Percentiles rank a stretch among this genome's conserved stretches.
phyloP scores from a whole-genome alignment of 2,329 filamentous ascomycete species.

The Cadophora sp. region DNA sequence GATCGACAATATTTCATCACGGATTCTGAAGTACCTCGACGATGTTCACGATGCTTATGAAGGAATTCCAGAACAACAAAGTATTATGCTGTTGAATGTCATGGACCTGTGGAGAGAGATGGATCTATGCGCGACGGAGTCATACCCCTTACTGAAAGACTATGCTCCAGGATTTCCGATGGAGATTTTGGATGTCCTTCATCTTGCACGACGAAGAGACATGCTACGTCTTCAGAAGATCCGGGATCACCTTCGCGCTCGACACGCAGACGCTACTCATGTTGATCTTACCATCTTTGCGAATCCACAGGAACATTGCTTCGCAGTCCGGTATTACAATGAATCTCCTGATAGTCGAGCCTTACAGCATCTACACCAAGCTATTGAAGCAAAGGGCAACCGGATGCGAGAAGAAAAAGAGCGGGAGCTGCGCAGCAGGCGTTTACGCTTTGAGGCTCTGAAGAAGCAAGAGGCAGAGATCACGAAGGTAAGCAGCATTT shows the following conservation, averaged over 20 bases:
- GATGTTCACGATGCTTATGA: slow-evolving; percentile 48
- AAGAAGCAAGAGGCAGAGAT: no score
- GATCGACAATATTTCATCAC: no score
- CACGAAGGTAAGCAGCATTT: no score
- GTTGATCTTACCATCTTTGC: slow-evolving; percentile 54
- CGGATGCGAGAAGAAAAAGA: slow-evolving; percentile 46
- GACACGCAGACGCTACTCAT: slow-evolving; percentile 41
- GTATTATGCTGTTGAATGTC: slow-evolving; percentile 57
- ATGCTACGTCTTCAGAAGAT: slow-evolving; percentile 57
- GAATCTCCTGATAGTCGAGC: slow-evolving; percentile 40
- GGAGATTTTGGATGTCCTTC: slow-evolving; percentile 59
- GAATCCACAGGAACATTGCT: slow-evolving; percentile 48
- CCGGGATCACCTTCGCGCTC: slow-evolving; percentile 58
- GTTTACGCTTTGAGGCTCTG: no score
- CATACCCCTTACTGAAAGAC: slow-evolving; percentile 54
- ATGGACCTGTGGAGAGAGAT: slow-evolving; percentile 65
- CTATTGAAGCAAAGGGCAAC: slow-evolving; percentile 47
- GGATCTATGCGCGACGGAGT: slow-evolving; percentile 52
- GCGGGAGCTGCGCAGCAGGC: slow-evolving; percentile 45
- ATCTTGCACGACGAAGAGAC: slow-evolving; percentile 56
- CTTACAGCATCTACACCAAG: slow-evolving; percentile 43
- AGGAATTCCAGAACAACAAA: slow-evolving; percentile 55
- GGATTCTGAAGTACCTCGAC: slow-evolving; percentile 42
- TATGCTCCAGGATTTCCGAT: slow-evolving; percentile 59
- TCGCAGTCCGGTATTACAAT: slow-evolving; percentile 26